Conservation (phyloP, 495 filamentous ascomycete species). For the Aspergillus incahuasiensis region DNA sequence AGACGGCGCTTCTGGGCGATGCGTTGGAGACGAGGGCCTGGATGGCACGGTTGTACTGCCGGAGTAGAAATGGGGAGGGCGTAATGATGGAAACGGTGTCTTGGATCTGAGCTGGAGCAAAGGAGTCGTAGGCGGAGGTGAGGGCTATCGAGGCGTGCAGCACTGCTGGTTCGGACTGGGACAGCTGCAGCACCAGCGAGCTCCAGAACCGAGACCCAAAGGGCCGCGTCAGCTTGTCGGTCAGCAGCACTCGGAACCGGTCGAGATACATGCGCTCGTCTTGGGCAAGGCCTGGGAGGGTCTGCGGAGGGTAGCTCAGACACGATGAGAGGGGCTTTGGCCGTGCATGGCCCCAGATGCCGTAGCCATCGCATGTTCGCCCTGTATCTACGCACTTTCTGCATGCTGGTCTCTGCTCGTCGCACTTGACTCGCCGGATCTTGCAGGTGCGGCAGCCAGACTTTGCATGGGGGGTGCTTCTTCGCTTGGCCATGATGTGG, state of each 20-base stretch:
- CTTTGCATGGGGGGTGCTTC: background rate
- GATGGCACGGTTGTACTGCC: constrained; percentile 4
- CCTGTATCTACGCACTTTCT: background rate
- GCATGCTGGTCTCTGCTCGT: constrained; percentile 2
- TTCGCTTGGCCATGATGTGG: background rate
- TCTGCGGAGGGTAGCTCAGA: background rate
- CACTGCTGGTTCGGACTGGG: background rate
- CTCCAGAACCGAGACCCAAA: background rate
- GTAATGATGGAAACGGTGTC: background rate
- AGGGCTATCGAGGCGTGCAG: background rate
- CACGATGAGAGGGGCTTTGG: background rate
- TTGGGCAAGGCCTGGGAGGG: background rate
- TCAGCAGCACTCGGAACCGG: background rate
- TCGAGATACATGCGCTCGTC: background rate
- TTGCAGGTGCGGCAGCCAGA: constrained; percentile 1
- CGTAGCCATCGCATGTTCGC: background rate
- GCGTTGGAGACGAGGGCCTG: background rate
- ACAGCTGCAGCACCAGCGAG: background rate
- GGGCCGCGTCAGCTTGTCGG: background rate
- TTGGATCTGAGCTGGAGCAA: background rate
- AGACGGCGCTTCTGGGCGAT: background rate
- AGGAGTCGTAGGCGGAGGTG: background rate
- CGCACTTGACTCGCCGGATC: constrained; percentile 2
- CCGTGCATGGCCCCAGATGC: background rate
- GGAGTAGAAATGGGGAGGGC: background rate